Evolutionary conservation across 441 rosid genomes (phyloP), one percentile per base, ranked within the genome.

Genomic region (Geranium incanum): DNA sequence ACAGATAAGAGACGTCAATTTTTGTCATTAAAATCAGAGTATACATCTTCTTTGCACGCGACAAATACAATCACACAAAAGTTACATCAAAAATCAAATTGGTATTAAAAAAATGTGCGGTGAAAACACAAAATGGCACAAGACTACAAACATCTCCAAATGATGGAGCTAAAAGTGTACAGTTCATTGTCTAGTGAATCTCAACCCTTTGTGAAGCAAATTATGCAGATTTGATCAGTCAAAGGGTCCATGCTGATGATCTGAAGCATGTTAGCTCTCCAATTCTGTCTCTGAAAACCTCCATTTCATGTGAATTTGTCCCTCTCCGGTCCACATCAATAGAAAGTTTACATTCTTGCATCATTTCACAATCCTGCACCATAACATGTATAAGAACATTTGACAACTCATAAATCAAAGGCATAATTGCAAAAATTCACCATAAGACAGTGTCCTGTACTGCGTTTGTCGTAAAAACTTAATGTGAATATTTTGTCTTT

Each of bases 211-310:
- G 65, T 7, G 36, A 59, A 59, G 9, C 65, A 59, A 19, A 59
- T 59, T 59, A 59, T 59, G 28, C 75, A 68, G 38, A 72, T 70
- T 68, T 71, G 72, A 72, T 76, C 65, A 73, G 69, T 86, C 90
- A 85, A 75, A 79, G 73, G 77, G 85, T 79, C 85, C 87, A 82
- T 67, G 84, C 71, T 45, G 83, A 77, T 37, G 57, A 48, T 48
- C 75, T 76, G 76, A 71, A 74, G 77, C 69, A 63, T 67, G 41
- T 73, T 63, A 73, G 62, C 66, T 79, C 84, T 78, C 81, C 83
- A 76, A 77, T 74, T 80, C 78, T 50, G 75, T 77, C 81, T 73
- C 75, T 81, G 43, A 57, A 55, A 81, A 81, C 73, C 75, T 73
- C 79, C 77, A 74, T 73, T 70, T 79, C 81, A 71, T 74, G 69